phyloP scores from a whole-genome alignment of 208 protist genomes.

The Leishmania major region DNA sequence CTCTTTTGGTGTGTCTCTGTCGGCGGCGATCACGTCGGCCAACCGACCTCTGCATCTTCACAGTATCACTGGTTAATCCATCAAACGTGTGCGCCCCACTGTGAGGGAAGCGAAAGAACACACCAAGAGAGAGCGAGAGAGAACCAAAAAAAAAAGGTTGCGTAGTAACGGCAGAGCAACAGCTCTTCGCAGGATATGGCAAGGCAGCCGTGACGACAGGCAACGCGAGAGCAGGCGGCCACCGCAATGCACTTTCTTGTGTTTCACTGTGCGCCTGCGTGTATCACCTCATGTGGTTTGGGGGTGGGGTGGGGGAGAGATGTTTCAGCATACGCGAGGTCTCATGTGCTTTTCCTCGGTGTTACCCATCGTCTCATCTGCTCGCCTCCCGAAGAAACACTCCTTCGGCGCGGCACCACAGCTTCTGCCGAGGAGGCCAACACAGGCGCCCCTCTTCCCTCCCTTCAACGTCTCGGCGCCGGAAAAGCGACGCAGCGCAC shows the following conservation, averaged over 20 bases:
- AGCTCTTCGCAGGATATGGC: background rate
- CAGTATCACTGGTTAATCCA: background rate
- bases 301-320: too few relatives aligned
- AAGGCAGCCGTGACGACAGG: background rate
- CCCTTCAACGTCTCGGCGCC: background rate
- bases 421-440: background rate
- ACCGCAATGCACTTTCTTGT: background rate
- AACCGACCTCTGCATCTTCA: constrained; percentile 1
- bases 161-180: background rate
- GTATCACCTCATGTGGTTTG: background rate
- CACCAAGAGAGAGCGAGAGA: background rate
- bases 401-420: background rate
- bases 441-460: background rate
- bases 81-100: background rate
- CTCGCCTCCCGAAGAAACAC: background rate
- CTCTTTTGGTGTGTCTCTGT: background rate
- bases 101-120: background rate
- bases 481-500: background rate
- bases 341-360: background rate
- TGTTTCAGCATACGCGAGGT: background rate
- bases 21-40: background rate
- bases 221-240: background rate
- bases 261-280: background rate
- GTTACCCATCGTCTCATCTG: background rate
- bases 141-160: background rate